Evolutionary conservation across 2,329 filamentous ascomycete species (phyloP).

Genomic region (Fusarium udum): DNA sequence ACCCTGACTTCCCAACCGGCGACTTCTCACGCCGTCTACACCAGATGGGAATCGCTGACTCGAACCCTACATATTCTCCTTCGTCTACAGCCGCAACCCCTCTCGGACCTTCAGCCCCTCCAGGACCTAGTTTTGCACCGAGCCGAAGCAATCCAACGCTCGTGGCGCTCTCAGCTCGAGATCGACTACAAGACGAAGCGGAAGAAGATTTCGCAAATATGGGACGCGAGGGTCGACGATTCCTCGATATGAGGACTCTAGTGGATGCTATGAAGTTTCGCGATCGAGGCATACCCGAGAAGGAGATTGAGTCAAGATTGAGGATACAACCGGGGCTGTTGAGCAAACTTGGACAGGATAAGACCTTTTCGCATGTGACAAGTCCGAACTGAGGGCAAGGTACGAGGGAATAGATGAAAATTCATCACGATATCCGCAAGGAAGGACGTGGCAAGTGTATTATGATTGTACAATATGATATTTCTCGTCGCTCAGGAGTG

Average conservation of each 20-base stretch:
- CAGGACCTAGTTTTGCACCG: constrained; percentile 44
- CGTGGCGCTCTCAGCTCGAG: constrained; percentile 59
- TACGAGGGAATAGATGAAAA: not conserved
- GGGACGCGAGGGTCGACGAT: constrained; percentile 53
- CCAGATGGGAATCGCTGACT: constrained; percentile 64
- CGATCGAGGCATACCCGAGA: constrained; percentile 49
- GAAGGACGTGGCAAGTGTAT: constrained; percentile 16
- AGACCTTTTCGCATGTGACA: constrained; percentile 52
- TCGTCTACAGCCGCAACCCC: constrained; percentile 56
- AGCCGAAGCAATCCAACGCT: constrained; percentile 57
- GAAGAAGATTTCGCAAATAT: constrained; percentile 56
- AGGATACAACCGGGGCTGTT: constrained; percentile 58
- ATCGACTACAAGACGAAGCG: constrained; percentile 54
- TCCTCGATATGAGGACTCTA: constrained; percentile 59
- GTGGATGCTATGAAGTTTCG: constrained; percentile 58
- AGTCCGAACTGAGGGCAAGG: constrained; percentile 32
- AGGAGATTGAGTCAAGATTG: constrained; percentile 58
- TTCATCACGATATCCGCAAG: not conserved
- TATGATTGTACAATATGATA: constrained; percentile 21
- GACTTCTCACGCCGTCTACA: constrained; percentile 62
- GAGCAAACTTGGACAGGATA: constrained; percentile 53
- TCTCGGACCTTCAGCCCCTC: constrained; percentile 31
- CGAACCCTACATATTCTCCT: constrained; percentile 63
- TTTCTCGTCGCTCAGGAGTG: constrained; percentile 22
- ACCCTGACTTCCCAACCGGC: constrained; percentile 54